Evolutionary conservation across 148 eudicot species (phyloP).

Genomic region (Persicaria maculosa): DNA sequence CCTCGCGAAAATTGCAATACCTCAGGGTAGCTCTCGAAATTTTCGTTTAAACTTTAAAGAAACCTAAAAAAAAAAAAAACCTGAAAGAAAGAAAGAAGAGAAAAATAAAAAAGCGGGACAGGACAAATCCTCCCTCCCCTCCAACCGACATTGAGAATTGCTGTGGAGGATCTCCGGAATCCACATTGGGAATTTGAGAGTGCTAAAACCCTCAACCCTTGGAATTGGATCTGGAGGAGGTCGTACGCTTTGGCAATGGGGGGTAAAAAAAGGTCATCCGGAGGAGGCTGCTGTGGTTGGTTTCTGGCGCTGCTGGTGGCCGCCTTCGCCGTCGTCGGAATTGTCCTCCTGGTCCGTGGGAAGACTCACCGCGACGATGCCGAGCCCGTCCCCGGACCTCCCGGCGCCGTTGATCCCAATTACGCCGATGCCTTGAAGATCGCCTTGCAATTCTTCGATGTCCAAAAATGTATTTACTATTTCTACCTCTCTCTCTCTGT

Average conservation of each 20-base stretch:
- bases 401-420: conserved; percentile 21
- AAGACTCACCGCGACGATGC: conserved; percentile 7
- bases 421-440: conserved; percentile 67
- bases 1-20: too few species aligned
- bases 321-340: conserved; percentile 28
- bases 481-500: not conserved
- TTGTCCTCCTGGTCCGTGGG: conserved; percentile 20
- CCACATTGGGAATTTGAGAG: too few species aligned
- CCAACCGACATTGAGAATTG: too few species aligned
- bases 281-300: conserved; percentile 59
- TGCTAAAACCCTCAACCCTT: too few species aligned
- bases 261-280: not conserved
- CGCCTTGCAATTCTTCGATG: conserved; percentile 71
- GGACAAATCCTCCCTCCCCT: too few species aligned
- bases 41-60: too few species aligned
- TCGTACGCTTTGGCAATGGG: not conserved
- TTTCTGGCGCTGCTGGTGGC: conserved; percentile 36
- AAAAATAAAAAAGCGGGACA: too few species aligned
- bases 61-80: too few species aligned
- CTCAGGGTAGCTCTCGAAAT: too few species aligned
- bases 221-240: too few species aligned
- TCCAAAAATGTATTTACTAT: conserved; percentile 56
- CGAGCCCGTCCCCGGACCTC: not conserved
- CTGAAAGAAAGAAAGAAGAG: too few species aligned
- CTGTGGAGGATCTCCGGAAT: too few species aligned